Percentiles rank a stretch among this genome's conserved stretches.
Conservation (phyloP, 495 filamentous ascomycete species). For the Penicillium herquei region DNA sequence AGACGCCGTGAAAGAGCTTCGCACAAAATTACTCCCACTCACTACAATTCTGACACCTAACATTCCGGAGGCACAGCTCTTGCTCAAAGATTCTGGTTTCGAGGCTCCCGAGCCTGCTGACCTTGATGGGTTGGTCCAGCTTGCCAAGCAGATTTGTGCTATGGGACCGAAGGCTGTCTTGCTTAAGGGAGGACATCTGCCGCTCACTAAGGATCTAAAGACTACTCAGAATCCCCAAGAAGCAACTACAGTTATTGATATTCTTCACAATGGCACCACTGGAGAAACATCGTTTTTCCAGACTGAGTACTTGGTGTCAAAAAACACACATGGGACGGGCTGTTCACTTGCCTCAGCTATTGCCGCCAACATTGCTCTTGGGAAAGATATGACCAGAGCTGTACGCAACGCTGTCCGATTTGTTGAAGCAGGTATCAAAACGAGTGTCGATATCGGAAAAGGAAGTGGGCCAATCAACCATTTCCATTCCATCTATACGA, state of each 20-base stretch:
- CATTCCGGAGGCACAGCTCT: constrained; percentile 77
- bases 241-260: constrained; percentile 66
- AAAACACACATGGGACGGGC: constrained; percentile 92
- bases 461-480: constrained; percentile 92
- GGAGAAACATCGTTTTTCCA: constrained; percentile 53
- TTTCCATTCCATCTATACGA: constrained; percentile 77
- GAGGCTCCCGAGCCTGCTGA: constrained; percentile 47
- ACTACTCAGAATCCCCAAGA: constrained; percentile 55
- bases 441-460: constrained; percentile 67
- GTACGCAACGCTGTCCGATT: constrained; percentile 73
- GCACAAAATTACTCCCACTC: constrained; percentile 66
- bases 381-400: constrained; percentile 58
- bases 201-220: constrained; percentile 59
- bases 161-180: constrained; percentile 79
- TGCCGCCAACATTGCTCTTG: constrained; percentile 77
- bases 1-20: constrained; percentile 62
- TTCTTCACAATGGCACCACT: constrained; percentile 62
- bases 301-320: constrained; percentile 64
- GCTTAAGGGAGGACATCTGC: constrained; percentile 91
- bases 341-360: constrained; percentile 95
- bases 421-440: constrained; percentile 79
- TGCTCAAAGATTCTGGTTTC: constrained; percentile 61
- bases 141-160: constrained; percentile 63
- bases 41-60: constrained; percentile 88
- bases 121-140: constrained; percentile 58